A percentile compares a stretch with the other conserved stretches of the same genome.
phyloP scores from a whole-genome alignment of 306 rosid genomes.

The Pyrus pyrifolia region DNA sequence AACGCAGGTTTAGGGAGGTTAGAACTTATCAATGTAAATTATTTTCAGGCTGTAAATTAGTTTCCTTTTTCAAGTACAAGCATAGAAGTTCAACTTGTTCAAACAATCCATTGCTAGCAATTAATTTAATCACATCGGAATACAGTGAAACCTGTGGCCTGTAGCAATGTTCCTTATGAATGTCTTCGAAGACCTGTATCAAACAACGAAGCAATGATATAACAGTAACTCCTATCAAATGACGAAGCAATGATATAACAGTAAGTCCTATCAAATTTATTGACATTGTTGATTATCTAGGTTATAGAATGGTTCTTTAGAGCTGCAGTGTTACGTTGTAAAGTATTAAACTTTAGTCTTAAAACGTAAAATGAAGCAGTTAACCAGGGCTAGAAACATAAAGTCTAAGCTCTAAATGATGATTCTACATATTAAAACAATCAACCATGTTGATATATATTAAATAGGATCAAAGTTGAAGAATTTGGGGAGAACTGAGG shows the following conservation, averaged over 20 bases:
- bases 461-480: too few species aligned
- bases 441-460: too few species aligned
- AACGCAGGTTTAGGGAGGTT: conserved; percentile 20
- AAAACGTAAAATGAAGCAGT: too few species aligned
- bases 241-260: neutral
- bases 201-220: neutral
- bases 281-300: too few species aligned
- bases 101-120: conserved; percentile 33
- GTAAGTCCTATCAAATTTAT: too few species aligned
- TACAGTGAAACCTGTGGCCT: conserved; percentile 38
- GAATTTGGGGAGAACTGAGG: too few species aligned
- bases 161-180: conserved; percentile 39
- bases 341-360: too few species aligned
- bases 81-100: conserved; percentile 25
- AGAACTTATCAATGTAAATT: conserved; percentile 9
- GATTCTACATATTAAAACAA: too few species aligned
- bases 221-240: neutral
- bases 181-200: conserved; percentile 35
- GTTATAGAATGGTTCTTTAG: too few species aligned
- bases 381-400: too few species aligned
- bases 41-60: conserved; percentile 17
- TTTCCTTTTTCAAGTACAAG: conserved; percentile 30
- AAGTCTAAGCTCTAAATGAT: too few species aligned
- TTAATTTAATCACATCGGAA: conserved; percentile 30
- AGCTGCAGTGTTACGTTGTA: too few species aligned